Evolutionary conservation across 495 filamentous ascomycete genomes (phyloP).

Genomic region (Penicillium crystallinum): DNA sequence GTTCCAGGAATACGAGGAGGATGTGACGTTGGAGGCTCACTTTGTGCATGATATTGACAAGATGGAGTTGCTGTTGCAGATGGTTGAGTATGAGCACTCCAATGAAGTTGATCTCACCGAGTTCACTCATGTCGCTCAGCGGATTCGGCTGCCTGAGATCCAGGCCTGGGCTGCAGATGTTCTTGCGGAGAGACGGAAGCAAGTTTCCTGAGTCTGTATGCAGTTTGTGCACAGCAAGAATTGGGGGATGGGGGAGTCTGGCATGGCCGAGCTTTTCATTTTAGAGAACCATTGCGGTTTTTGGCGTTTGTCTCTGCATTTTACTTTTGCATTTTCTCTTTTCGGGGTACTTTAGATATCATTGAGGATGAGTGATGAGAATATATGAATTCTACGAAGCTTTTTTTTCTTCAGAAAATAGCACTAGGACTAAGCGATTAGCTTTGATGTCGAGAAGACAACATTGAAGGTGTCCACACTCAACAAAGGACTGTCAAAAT

Average conservation of each 20-base stretch:
- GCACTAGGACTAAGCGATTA: not conserved
- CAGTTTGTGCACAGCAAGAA: not conserved
- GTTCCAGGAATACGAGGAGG: constrained; percentile 93
- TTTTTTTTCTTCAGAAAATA: not conserved
- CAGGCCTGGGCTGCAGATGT: constrained; percentile 73
- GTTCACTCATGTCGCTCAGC: constrained; percentile 70
- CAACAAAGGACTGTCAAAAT: too few relatives aligned
- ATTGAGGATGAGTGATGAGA: constrained; percentile 16
- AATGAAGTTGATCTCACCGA: constrained; percentile 71
- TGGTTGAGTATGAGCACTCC: constrained; percentile 90
- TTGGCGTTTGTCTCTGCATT: constrained; percentile 14
- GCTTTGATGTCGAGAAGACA: not conserved
- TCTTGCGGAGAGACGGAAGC: constrained; percentile 64
- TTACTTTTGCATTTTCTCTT: constrained; percentile 10
- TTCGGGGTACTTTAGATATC: constrained; percentile 17
- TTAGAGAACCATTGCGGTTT: constrained; percentile 2
- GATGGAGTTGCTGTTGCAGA: constrained; percentile 89
- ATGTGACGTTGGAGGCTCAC: constrained; percentile 70
- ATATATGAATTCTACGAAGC: constrained; percentile 17
- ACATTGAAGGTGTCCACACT: too few relatives aligned
- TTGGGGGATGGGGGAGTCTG: not conserved
- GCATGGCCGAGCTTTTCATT: not conserved
- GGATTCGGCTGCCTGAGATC: constrained; percentile 69
- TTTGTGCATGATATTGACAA: constrained; percentile 98
- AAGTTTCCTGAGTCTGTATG: constrained; percentile 15